Percentiles rank a stretch among this genome's conserved stretches.
Conservation (phyloP, 2,329 filamentous ascomycete species). For the Epichloe hybrida region DNA sequence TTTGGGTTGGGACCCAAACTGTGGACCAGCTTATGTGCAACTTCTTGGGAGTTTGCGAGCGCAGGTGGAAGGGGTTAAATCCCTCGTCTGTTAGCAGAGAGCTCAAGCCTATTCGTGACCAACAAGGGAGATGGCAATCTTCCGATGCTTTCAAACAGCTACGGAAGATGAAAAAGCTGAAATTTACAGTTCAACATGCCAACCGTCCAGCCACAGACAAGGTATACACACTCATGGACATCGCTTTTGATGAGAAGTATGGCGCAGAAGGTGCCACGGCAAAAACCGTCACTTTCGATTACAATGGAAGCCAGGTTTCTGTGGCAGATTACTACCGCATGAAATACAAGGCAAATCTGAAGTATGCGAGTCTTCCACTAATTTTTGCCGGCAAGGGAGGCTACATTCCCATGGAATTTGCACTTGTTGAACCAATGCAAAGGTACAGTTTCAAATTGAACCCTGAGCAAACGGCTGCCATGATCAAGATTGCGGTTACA, state of each 20-base stretch:
- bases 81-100: slow-evolving; percentile 14
- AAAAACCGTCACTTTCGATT: slow-evolving; percentile 41
- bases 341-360: slow-evolving; percentile 39
- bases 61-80: slow-evolving; percentile 13
- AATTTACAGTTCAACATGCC: slow-evolving; percentile 40
- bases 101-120: slow-evolving; percentile 22
- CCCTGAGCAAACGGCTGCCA: slow-evolving; percentile 54
- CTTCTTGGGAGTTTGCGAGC: slow-evolving; percentile 18
- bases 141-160: slow-evolving; percentile 43
- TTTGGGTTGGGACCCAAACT: slow-evolving; percentile 46
- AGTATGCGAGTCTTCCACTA: slow-evolving; percentile 37
- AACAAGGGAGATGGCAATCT: slow-evolving; percentile 16
- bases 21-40: slow-evolving; percentile 26
- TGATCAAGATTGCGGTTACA: slow-evolving; percentile 91
- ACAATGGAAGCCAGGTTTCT: slow-evolving; percentile 30
- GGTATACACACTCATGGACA: slow-evolving; percentile 36
- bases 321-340: slow-evolving; percentile 42
- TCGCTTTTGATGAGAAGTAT: slow-evolving; percentile 33
- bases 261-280: slow-evolving; percentile 33
- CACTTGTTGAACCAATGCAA: slow-evolving; percentile 38
- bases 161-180: slow-evolving; percentile 38
- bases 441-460: slow-evolving; percentile 50
- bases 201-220: slow-evolving; percentile 32
- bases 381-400: slow-evolving; percentile 42
- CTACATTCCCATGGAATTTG: slow-evolving; percentile 49